Percentiles rank a stretch among this genome's conserved stretches.
phyloP scores from a whole-genome alignment of 192 early-diverging fungal genomes.

The Lunasporangiospora selenospora region DNA sequence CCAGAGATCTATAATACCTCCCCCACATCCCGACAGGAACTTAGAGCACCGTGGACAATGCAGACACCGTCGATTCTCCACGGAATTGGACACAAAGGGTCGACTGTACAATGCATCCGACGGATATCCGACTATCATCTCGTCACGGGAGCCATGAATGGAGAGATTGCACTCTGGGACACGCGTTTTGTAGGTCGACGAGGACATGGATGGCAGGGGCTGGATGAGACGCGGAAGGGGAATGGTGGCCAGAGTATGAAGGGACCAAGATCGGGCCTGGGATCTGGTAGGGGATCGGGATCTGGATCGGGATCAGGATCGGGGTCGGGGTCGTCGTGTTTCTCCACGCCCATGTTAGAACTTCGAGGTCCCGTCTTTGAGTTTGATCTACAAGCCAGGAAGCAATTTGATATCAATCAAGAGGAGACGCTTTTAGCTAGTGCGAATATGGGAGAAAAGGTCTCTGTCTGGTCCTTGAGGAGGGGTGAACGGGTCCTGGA shows the following conservation, averaged over 20 bases:
- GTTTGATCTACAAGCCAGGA: constrained; percentile 19
- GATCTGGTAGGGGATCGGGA: no score
- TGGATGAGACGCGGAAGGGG: no score
- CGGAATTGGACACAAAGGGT: constrained; percentile 36
- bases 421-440: constrained; percentile 25
- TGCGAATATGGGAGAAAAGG: constrained; percentile 6
- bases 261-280: no score
- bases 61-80: not conserved
- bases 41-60: no score
- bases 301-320: no score
- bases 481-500: constrained; percentile 24
- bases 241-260: no score
- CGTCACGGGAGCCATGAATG: constrained; percentile 42
- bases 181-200: constrained; percentile 31
- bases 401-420: constrained; percentile 17
- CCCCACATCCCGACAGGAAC: no score
- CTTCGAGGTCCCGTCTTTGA: constrained; percentile 8
- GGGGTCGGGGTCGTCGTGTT: no score
- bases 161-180: constrained; percentile 41
- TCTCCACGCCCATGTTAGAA: constrained; percentile 19
- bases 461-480: constrained; percentile 37
- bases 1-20: not conserved
- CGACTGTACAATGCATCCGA: constrained; percentile 20
- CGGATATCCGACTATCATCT: constrained; percentile 23
- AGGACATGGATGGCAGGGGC: no score